Percentiles rank a stretch among this genome's conserved stretches.
Conservation (phyloP, 768 basidiomycete species). For the Tylopilus vinaceipallidus region DNA sequence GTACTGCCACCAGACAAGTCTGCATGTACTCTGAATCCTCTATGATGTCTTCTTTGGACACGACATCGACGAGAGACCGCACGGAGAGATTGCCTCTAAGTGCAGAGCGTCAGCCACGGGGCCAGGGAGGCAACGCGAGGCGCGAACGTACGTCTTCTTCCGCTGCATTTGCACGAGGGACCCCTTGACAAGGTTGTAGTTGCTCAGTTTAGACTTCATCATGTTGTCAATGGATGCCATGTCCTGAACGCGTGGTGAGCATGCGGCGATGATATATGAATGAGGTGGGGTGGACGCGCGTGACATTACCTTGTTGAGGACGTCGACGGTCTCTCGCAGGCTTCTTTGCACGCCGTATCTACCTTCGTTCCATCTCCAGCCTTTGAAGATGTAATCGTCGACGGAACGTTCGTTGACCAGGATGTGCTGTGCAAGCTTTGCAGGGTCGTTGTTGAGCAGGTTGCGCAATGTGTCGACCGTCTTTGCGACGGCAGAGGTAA, state of each 20-base stretch:
- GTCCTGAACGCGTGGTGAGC: slow-evolving; percentile 51
- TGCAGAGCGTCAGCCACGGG: slow-evolving; percentile 4
- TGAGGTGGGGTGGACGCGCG: slow-evolving; percentile 9
- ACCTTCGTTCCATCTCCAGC: slow-evolving; percentile 93
- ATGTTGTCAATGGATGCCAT: slow-evolving; percentile 92
- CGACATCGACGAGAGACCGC: slow-evolving; percentile 80
- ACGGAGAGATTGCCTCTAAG: slow-evolving; percentile 92
- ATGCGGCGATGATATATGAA: slow-evolving; percentile 22
- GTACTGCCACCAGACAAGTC: slow-evolving; percentile 89
- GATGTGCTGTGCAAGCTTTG: slow-evolving; percentile 71
- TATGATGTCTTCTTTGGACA: slow-evolving; percentile 78
- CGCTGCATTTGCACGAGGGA: slow-evolving; percentile 89
- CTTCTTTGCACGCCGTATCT: slow-evolving; percentile 84
- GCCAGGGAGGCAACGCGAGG: background rate
- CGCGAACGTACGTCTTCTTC: slow-evolving; percentile 74
- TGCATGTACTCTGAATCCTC: slow-evolving; percentile 93
- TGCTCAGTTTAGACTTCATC: slow-evolving; percentile 87
- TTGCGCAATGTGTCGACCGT: slow-evolving; percentile 91
- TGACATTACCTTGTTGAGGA: slow-evolving; percentile 70
- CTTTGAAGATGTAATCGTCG: slow-evolving; percentile 74
- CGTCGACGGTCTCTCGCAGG: slow-evolving; percentile 81
- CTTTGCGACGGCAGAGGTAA: slow-evolving; percentile 87
- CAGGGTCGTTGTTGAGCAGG: slow-evolving; percentile 83
- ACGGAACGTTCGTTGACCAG: slow-evolving; percentile 76
- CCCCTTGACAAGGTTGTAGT: slow-evolving; percentile 93